Evolutionary conservation across 148 eudicot species (phyloP), one percentile per base, ranked within the genome.

Genomic region (Rhododendron ferrugineum): DNA sequence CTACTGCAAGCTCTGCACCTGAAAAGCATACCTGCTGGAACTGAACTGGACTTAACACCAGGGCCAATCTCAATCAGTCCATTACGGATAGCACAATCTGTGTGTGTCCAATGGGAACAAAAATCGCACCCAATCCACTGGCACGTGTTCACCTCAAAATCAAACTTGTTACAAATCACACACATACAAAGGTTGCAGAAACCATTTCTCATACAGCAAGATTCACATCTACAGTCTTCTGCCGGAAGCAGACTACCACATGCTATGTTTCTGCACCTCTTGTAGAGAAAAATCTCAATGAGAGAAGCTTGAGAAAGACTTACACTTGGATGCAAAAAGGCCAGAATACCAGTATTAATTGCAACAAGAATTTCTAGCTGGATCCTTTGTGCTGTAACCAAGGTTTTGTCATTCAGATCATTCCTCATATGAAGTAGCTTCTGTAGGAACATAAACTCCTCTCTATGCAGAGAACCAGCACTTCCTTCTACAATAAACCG

Each of bases 61-160:
- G 89, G 84, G 14, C 93, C 94, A 93, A 88, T 90, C 32, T 91
- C 87, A 70, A 92, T 92, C 66, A 89, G 86, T 32, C 90, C 90
- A 66, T 90, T 89, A 58, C 89, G 93, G 34, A 92, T 90, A 0
- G 93, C 94, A 91, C 94, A 92, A 74, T 92, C 93, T 11, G 92
- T 91, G 79, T 92, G 94, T 18, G 94, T 92, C 94, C 93, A 92
- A 80, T 92, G 94, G 49, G 92, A 92, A 87, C 94, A 92, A 77
- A 89, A 62, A 88, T 92, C 94, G n/a, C 94, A 92, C 37, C 94
- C 94, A 79, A 92, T 91, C 94, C 94, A 92, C 64, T 93, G 92
- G 64, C 92, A 90, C 1, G 94, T 91, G 85, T 92, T 91, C 86
- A 92, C 94, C 70, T 92, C 94, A 82, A 91, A 91, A 83, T 92